These are phyloP conservation scores for Monosporozyma unispora DNA, from an alignment of 805 yeast species.

Conservation along the genomic window DNA sequence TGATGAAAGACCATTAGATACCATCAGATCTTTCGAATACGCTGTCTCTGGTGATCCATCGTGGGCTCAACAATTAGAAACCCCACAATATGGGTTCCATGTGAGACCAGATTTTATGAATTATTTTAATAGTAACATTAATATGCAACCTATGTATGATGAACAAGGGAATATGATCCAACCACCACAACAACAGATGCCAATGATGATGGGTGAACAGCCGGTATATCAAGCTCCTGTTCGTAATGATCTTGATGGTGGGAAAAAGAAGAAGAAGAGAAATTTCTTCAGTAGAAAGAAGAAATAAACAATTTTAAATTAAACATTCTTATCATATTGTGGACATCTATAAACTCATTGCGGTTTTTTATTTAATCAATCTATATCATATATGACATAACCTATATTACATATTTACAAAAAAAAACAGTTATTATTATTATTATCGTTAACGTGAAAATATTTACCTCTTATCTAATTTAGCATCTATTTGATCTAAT, in stretches of 20 bases:
- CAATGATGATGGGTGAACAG: constrained; percentile 38
- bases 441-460: no score
- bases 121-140: constrained; percentile 12
- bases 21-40: constrained; percentile 88
- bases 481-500: not conserved
- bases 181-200: constrained; percentile 17
- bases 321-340: not conserved
- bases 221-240: constrained; percentile 54
- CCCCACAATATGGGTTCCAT: constrained; percentile 73
- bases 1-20: constrained; percentile 94
- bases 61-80: constrained; percentile 74
- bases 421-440: no score
- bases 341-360: not conserved
- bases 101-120: constrained; percentile 62
- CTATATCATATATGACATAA: no score
- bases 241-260: constrained; percentile 24
- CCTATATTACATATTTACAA: no score
- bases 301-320: constrained; percentile 5
- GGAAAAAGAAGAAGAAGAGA: constrained; percentile 62
- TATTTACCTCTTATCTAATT: no score
- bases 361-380: not conserved
- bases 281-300: constrained; percentile 67
- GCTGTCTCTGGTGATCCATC: constrained; percentile 72
- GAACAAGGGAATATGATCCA: constrained; percentile 5
- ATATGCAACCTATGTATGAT: constrained; percentile 18